These are phyloP conservation scores for Penicillium italicum DNA, from an alignment of 2,329 filamentous ascomycete genomes.

Conservation along the genomic window DNA sequence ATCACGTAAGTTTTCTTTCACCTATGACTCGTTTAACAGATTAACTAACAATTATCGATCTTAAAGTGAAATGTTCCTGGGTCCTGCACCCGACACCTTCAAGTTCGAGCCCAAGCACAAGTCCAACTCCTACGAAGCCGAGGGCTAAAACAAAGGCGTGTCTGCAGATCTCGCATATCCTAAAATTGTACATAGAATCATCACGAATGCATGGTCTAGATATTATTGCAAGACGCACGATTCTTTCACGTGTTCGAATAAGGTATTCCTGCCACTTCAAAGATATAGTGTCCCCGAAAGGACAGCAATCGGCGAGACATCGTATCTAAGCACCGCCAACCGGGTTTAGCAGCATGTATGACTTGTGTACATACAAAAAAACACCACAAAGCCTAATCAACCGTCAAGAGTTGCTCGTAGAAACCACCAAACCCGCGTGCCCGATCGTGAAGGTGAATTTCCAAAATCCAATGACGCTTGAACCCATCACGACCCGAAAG, in stretches of 20 bases:
- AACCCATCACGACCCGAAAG: conserved; percentile 40
- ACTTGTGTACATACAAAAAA: background rate
- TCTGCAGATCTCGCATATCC: background rate
- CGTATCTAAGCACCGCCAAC: background rate
- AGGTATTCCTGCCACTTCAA: background rate
- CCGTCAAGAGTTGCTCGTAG: conserved; percentile 38
- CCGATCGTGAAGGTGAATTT: conserved; percentile 47
- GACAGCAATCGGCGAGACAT: background rate
- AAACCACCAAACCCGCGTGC: conserved; percentile 43
- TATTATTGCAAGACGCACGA: background rate
- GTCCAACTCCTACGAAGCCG: conserved; percentile 78
- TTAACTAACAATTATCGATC: conserved; percentile 8
- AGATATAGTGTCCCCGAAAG: background rate
- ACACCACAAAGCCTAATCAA: conserved; percentile 10
- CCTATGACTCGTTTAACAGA: background rate
- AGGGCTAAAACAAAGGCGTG: conserved; percentile 43
- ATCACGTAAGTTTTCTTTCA: conserved; percentile 66
- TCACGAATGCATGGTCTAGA: background rate
- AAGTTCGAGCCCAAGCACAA: conserved; percentile 97
- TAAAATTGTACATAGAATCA: conserved; percentile 9
- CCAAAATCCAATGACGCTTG: conserved; percentile 50
- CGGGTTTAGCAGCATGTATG: background rate
- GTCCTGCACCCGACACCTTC: conserved; percentile 84
- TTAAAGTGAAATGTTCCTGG: conserved; percentile 90
- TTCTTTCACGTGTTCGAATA: background rate